Conservation (phyloP, 2,329 filamentous ascomycete species). For the Hymenoscyphus infarciens region DNA sequence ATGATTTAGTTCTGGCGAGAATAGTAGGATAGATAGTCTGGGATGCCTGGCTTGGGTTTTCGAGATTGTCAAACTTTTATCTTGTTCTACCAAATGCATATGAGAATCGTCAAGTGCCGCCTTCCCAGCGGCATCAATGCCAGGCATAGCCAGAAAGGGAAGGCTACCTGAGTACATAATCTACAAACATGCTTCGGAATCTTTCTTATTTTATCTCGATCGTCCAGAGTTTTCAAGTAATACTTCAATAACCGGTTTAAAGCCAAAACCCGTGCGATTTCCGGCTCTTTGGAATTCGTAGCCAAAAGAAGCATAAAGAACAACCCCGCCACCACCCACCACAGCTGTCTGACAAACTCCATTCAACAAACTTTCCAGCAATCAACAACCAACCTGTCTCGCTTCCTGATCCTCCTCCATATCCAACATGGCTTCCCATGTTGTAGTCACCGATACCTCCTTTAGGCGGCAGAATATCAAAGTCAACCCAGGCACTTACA, state of each 20-base stretch:
- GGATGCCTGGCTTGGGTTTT: too few species aligned
- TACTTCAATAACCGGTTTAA: neutral
- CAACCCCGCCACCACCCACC: constrained; percentile 25
- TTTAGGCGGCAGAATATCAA: constrained; percentile 77
- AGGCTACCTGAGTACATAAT: neutral
- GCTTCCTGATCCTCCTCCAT: neutral
- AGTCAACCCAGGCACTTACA: constrained; percentile 73
- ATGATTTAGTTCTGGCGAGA: neutral
- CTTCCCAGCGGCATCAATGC: too few species aligned
- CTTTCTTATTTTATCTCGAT: neutral
- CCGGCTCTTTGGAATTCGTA: neutral
- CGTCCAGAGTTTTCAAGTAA: neutral
- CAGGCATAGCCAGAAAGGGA: neutral
- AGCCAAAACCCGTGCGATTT: neutral
- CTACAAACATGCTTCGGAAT: neutral
- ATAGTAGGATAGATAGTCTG: too few species aligned
- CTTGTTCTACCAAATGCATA: too few species aligned
- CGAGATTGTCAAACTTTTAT: too few species aligned
- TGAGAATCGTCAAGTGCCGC: too few species aligned
- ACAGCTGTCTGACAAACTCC: constrained; percentile 26
- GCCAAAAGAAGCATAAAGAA: constrained; percentile 15
- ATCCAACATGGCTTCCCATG: constrained; percentile 71
- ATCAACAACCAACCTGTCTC: neutral
- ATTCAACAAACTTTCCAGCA: constrained; percentile 14
- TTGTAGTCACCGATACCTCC: constrained; percentile 80